Conservation (phyloP, 169 alveolate genomes). For the Plasmodium gonderi region DNA sequence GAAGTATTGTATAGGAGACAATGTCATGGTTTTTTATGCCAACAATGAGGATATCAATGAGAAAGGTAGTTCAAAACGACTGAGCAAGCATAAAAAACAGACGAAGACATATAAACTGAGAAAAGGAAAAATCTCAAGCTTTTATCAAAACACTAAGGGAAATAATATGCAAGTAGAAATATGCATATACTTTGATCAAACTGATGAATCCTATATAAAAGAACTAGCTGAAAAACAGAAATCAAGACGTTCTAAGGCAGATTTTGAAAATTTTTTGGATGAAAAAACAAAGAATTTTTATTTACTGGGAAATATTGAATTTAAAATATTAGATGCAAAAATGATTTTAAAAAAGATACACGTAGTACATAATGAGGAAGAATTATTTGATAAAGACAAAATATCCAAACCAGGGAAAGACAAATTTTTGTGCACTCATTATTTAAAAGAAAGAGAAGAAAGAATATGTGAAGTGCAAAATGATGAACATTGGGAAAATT, state of each 20-base stretch:
- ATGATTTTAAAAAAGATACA: slow-evolving; percentile 34
- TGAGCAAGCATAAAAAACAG: neutral
- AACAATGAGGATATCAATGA: neutral
- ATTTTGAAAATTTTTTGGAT: slow-evolving; percentile 2
- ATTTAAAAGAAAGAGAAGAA: slow-evolving; percentile 45
- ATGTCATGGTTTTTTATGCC: slow-evolving; percentile 17
- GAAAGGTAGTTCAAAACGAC: neutral
- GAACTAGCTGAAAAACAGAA: neutral
- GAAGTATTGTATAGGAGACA: slow-evolving; percentile 19
- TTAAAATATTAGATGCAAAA: slow-evolving; percentile 43
- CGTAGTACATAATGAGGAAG: slow-evolving; percentile 35
- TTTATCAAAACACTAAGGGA: neutral
- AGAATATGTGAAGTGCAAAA: slow-evolving; percentile 20
- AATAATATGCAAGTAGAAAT: slow-evolving; percentile 28
- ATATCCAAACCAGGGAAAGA: slow-evolving; percentile 14
- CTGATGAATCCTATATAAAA: slow-evolving; percentile 10
- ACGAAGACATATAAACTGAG: neutral
- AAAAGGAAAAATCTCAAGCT: slow-evolving; percentile 53
- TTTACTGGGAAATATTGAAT: slow-evolving; percentile 38
- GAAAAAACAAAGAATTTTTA: slow-evolving; percentile 8
- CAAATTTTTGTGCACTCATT: slow-evolving; percentile 39
- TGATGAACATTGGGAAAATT: slow-evolving; percentile 52
- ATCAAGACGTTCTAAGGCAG: slow-evolving; percentile 21
- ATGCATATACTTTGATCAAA: slow-evolving; percentile 27
- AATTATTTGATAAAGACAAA: slow-evolving; percentile 5